Evolutionary conservation across 169 alveolate genomes (phyloP), one percentile per base, ranked within the genome.

Genomic region (Plasmodium cynomolgi): DNA sequence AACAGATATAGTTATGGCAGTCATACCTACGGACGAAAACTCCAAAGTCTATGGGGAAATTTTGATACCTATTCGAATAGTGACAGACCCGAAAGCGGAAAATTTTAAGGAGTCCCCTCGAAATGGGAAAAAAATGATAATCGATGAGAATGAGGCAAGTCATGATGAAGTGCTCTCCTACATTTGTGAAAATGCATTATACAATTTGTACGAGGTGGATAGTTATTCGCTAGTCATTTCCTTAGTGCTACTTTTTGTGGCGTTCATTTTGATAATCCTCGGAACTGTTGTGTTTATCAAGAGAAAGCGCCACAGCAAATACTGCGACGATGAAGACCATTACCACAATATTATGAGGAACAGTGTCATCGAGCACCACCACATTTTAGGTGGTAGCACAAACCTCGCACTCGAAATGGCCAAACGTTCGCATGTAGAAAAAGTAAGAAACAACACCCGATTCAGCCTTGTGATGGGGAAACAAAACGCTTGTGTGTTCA

Each of bases 41-140:
- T 72, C 91, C 29, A 79, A 91, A 2, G 73, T 23, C 4, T 91
- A 91, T 79, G 92, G 95, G n/a, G 95, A 91, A 91, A 82, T 91
- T 56, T 39, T 37, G 17, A 83, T 91, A 29, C 95, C 95, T 47
- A 83, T 91, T 1, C 74, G 68, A 91, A 91, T 91, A 56, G 77
- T 91, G 31, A 91, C 95, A 1, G 39, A 91, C 81, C 31, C 68
- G 17, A 77, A 75, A 13, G 26, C 23, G 1, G 77, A 74, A 4
- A 47, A 86, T 33, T 86, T 86, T 79, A 50, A 37, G 11, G 85
- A 54, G 44, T 75, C 86, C 13, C 93, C 93, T 37, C 37, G 72
- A 75, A 15, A 13, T 75, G 93, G 93, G n/a, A 86, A 86, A 34
- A 75, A 26, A 33, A 71, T 71, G 29, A 23, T 9, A 26, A 54